Evolutionary conservation across 1,284 basidiomycete species (phyloP), one percentile per base, ranked within the genome.

Genomic region (Rhodotorula sp.): DNA sequence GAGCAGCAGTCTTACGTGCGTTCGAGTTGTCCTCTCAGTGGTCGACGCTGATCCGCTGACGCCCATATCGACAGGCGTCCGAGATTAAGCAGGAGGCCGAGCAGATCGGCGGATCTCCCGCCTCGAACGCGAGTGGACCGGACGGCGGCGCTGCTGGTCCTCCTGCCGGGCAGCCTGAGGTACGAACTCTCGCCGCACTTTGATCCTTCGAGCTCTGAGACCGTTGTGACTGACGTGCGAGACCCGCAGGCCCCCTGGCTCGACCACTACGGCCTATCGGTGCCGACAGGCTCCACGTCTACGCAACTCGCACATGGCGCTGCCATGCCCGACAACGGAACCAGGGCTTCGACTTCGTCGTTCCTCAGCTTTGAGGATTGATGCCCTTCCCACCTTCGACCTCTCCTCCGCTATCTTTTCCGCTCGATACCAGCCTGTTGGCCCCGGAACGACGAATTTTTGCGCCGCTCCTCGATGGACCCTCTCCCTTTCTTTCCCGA

Each of bases 161-260:
- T 50, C 49, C 19, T 19, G 19, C 49, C 1, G 49, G 19, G 1
- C n/a, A 23, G 49, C 19, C 21, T 50, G 19, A 50, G 10, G 49
- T 23, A 10, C 19, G n/a, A 16, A 42, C 8, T 17, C 55, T 41
- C 17, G 55, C 55, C 17, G 55, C 34, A 16, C 34, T 56, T 10
- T 23, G 34, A 34, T 5, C n/a, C n/a, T n/a, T n/a, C 2, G 34
- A 34, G 34, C 34, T 34, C 5, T 5, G 34, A 2, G 34, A 34
- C 3, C 5, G 34, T 5, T 34, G 34, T 34, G 34, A 34, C 34
- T 34, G 34, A 34, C 34, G 34, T 34, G 34, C 34, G 34, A 2
- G 27, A 53, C 19, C 21, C 34, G 49, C 59, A 61, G 57, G 61
- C 64, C 27, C 52, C 8, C 19, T 71, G 65, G 69, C 54, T 71